Evolutionary conservation across 805 yeast species (phyloP).

Genomic region (Starmerella apicola): DNA sequence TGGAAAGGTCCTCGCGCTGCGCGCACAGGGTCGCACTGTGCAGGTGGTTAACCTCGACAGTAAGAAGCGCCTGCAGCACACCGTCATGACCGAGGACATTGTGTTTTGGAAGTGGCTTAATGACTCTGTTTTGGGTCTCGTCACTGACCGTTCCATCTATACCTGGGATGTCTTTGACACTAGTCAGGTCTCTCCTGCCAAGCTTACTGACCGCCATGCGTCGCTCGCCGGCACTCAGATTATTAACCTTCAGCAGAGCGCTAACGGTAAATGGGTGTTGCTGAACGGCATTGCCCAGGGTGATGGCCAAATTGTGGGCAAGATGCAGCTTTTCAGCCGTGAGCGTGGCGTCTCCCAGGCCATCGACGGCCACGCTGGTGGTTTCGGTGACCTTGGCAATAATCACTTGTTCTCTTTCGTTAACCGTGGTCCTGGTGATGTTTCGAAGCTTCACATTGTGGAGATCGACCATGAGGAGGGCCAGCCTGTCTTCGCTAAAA

Average conservation of each 20-base stretch:
- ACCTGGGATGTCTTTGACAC: constrained; percentile 78
- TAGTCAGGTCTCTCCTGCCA: constrained; percentile 62
- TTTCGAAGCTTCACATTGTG: constrained; percentile 78
- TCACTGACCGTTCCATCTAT: constrained; percentile 63
- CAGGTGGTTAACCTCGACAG: constrained; percentile 79
- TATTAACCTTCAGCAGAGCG: constrained; percentile 77
- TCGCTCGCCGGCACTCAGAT: constrained; percentile 67
- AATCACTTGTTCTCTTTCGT: constrained; percentile 89
- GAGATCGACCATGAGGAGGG: constrained; percentile 90
- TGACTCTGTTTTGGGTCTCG: constrained; percentile 61
- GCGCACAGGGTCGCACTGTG: constrained; percentile 92
- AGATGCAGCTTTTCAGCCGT: constrained; percentile 81
- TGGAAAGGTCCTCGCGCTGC: constrained; percentile 67
- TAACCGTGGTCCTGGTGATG: constrained; percentile 61
- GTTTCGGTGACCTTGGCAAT: constrained; percentile 57
- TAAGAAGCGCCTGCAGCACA: constrained; percentile 80
- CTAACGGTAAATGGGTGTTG: constrained; percentile 81
- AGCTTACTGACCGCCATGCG: constrained; percentile 73
- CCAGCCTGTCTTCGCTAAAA: constrained; percentile 75
- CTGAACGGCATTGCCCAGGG: constrained; percentile 81
- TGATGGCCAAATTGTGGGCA: constrained; percentile 87
- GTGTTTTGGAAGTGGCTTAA: constrained; percentile 92
- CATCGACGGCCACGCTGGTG: constrained; percentile 94
- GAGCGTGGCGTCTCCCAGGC: constrained; percentile 89
- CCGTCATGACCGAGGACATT: constrained; percentile 76